Evolutionary conservation across 2,329 filamentous ascomycete genomes (phyloP), one percentile per base, ranked within the genome.

Genomic region (Cladobotryum mycophilum): DNA sequence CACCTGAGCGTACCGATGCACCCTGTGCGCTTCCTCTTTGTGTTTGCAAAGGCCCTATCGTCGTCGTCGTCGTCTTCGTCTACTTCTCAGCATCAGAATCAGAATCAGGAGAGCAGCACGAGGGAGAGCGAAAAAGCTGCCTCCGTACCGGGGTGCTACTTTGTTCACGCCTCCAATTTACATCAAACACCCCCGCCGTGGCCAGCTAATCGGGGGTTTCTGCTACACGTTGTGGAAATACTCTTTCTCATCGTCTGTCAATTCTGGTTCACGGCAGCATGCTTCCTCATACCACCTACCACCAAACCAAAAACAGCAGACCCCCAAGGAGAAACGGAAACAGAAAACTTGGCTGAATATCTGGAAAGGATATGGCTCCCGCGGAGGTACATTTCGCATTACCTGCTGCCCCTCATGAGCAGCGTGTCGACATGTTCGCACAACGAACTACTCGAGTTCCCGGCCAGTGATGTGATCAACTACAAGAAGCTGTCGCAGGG

Each of bases 401-500:
- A 82, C 56, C 59, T 83, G 7, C 63, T 82, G 0, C 80, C 80
- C 0, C 64, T 81, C 5, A 68, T 83, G 37, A 75, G 77, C 45
- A 72, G 72, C 52, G 75, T 81, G 6, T 72, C 73, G 4, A 82
- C 78, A 1, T 82, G 78, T 56, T 70, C 76, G 0, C 79, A 81
- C 48, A 63, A 68, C 2, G 68, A 72, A 30, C 61, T 81, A 2
- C 63, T 80, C 1, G 61, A 63, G 0, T 81, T 79, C 22, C 79
- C 79, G 0, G 79, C 79, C 1, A 71, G 67, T 41, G 79, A 82
- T 48, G 51, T 81, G 4, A 67, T 74, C 18, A 70, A 68, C 12
- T 81, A 81, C 60, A 76, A 78, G 57, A 69, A 66, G 41, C 62
- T 62, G 14, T 73, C 75, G 1, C 67, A 74, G 37, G 64, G 72